Conservation (phyloP, 805 yeast species). For the Candida dajiaensis region DNA sequence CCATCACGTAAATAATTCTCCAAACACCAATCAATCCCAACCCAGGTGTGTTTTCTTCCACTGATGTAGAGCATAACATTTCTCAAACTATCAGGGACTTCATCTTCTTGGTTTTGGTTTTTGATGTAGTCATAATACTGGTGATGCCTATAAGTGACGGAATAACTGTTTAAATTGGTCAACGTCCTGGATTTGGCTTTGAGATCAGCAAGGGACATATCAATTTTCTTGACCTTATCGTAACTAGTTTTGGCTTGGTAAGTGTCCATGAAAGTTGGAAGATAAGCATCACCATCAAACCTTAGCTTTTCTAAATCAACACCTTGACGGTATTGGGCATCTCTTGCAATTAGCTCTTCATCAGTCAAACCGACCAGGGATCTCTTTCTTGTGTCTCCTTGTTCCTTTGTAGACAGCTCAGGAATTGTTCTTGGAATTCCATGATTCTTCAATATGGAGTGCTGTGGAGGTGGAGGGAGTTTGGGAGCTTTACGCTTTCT, state of each 20-base stretch:
- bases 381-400: slow-evolving; percentile 14
- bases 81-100: slow-evolving; percentile 16
- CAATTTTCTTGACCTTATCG: slow-evolving; percentile 16
- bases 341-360: slow-evolving; percentile 22
- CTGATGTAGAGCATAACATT: slow-evolving; percentile 26
- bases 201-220: slow-evolving; percentile 13
- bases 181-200: slow-evolving; percentile 6
- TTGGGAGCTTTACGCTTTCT: slow-evolving; percentile 16
- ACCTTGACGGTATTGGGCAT: slow-evolving; percentile 19
- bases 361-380: slow-evolving; percentile 22
- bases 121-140: slow-evolving; percentile 12
- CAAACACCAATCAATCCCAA: slow-evolving; percentile 20
- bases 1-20: slow-evolving; percentile 18
- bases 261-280: slow-evolving; percentile 9
- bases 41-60: slow-evolving; percentile 53
- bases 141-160: slow-evolving; percentile 15
- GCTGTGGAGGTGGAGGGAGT: slow-evolving; percentile 21
- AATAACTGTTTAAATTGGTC: slow-evolving; percentile 7
- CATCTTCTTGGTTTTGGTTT: slow-evolving; percentile 1
- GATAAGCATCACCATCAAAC: slow-evolving; percentile 21
- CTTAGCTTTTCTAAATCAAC: slow-evolving; percentile 14
- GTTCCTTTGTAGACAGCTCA: neutral
- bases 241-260: slow-evolving; percentile 1
- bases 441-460: slow-evolving; percentile 18
- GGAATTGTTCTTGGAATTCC: neutral